phyloP scores from a whole-genome alignment of 768 basidiomycete species.

The Gymnopilus junonius region DNA sequence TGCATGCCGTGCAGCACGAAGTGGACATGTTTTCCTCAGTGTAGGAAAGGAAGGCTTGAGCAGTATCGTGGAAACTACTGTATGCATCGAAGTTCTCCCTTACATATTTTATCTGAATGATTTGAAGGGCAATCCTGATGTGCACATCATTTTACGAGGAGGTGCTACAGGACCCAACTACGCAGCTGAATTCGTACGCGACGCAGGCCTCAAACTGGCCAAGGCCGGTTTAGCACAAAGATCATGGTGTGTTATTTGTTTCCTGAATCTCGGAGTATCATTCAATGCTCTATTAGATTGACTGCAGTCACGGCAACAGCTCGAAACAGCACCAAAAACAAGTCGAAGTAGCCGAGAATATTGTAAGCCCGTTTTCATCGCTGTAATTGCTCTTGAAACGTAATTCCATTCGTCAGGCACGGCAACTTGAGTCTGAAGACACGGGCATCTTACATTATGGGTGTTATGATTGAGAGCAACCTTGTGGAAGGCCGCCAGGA shows the following conservation, averaged over 20 bases:
- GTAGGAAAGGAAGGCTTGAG: conserved; percentile 97
- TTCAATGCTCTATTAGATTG: conserved; percentile 58
- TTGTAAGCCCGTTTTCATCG: conserved; percentile 54
- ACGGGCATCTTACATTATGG: conserved; percentile 80
- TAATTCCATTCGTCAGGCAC: conserved; percentile 51
- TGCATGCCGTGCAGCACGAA: conserved; percentile 90
- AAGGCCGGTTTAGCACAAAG: conserved; percentile 78
- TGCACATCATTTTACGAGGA: conserved; percentile 94
- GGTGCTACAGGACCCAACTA: conserved; percentile 92
- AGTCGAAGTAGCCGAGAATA: conserved; percentile 85
- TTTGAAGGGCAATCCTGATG: conserved; percentile 82
- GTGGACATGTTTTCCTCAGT: conserved; percentile 93
- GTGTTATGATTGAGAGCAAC: conserved; percentile 96
- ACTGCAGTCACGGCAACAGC: conserved; percentile 97
- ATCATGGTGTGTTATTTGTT: conserved; percentile 72
- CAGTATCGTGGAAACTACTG: conserved; percentile 94
- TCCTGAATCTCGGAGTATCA: conserved; percentile 7
- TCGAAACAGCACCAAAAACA: conserved; percentile 91
- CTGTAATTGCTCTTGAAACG: not conserved
- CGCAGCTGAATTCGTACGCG: conserved; percentile 75
- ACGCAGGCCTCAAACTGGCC: conserved; percentile 70
- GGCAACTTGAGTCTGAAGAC: conserved; percentile 72
- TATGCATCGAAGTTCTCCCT: conserved; percentile 29
- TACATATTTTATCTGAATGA: conserved; percentile 1
- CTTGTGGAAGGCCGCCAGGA: conserved; percentile 87